Evolutionary conservation across 225 moss, liverwort and hornwort genomes (phyloP), one percentile per base, ranked within the genome.

Genomic region (Polytrichum formosum): DNA sequence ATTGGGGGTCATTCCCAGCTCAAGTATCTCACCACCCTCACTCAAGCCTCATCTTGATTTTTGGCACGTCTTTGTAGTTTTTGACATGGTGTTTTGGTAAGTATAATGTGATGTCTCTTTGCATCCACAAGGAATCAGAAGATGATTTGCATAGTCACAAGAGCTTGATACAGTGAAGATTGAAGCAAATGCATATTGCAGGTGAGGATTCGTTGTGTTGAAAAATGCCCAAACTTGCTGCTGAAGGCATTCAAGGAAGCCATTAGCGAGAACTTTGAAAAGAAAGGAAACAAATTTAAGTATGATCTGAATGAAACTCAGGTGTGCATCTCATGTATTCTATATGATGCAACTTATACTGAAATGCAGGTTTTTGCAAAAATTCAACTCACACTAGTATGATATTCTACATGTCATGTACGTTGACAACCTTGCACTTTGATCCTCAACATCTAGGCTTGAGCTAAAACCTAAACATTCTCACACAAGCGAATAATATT

Each of bases 221-320:
- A 78, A 23, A 78, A 81, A 65, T 85, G 84, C 63, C 84, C 84
- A 9, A 85, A 78, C 7, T 77, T 85, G 0, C 73, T 75, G 46
- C 17, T 81, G 6, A 78, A 76, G 31, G 75, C 76, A 66, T 85
- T 85, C 22, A 81, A 69, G 70, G 78, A 78, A 71, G 78, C 81
- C 61, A 85, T 85, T 73, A 60, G 6, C 56, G 84, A 81, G 70
- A 85, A 85, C 20, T 85, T 84, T 69, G 33, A 54, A 5, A 77
- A 81, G 16, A 84, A 75, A 16, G 76, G 74, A 1, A 80, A 80
- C 66, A 85, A 85, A 33, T 85, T 85, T 64, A 85, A 76, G 17
- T 81, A 85, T 68, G 73, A 81, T 7, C 54, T 85, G 8, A 81
- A 75, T 70, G 84, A 81, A 0, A 56, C 25, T 0, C 84, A 85